Conservation (phyloP, 2,329 filamentous ascomycete species). For the Penicillium aurantiogriseum region DNA sequence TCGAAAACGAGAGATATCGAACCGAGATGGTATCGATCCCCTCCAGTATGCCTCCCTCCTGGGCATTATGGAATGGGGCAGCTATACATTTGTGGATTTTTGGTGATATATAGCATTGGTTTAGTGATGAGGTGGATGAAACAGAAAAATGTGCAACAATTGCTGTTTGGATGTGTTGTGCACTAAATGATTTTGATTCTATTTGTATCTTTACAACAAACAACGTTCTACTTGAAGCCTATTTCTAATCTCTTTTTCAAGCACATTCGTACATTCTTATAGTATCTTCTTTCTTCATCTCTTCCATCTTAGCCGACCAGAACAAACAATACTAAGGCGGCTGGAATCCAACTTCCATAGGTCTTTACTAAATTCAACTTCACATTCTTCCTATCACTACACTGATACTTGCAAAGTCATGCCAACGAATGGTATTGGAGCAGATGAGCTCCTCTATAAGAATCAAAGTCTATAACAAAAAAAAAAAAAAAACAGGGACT, state of each 20-base stretch:
- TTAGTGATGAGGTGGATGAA: background rate
- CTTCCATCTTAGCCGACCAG: background rate
- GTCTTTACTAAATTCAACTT: too few species aligned
- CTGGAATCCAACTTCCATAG: background rate
- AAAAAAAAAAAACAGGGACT: slow-evolving; percentile 6
- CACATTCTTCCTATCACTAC: background rate
- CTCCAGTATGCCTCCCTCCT: background rate
- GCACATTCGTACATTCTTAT: background rate
- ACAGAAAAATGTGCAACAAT: background rate
- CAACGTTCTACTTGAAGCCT: background rate
- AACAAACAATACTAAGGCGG: background rate
- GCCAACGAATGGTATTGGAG: slow-evolving; percentile 7
- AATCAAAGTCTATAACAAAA: slow-evolving; percentile 15
- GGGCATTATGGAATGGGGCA: background rate
- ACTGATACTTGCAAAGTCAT: background rate
- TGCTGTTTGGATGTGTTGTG: background rate
- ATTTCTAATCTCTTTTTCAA: background rate
- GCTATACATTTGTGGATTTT: background rate
- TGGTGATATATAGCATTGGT: background rate
- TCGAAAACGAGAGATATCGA: background rate
- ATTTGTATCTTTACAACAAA: too few species aligned
- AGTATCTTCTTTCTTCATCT: background rate
- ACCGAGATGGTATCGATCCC: background rate
- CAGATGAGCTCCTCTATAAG: slow-evolving; percentile 7
- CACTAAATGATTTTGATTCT: background rate